Evolutionary conservation across 768 basidiomycete genomes (phyloP), one percentile per base, ranked within the genome.

Genomic region (Suillus fuscotomentosus): DNA sequence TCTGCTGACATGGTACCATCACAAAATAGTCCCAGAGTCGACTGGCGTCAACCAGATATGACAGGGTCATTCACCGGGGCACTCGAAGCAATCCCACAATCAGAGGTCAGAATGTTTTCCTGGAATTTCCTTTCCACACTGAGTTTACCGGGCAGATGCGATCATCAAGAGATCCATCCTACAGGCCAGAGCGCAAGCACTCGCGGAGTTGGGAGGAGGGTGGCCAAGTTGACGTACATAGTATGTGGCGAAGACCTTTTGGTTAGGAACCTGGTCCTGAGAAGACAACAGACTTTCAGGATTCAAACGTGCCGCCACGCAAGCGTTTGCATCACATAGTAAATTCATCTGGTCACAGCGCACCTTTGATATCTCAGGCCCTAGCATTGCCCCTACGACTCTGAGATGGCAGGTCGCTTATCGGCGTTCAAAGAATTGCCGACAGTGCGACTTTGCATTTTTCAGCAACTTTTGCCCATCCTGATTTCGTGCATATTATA

Each of bases 271-370:
- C 53, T 60, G 41, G 53, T 64, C 57, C 60, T 68, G 53, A 68
- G 63, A 55, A 43, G 64, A 38, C 34, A 43, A 27, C 27, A 75
- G 75, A 75, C 34, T 62, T 77, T 56, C 79, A 86, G 77, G 85
- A 86, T 67, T 73, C 84, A 65, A 79, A 78, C 48, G 71, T 87
- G 54, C 86, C 87, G 20, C 72, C 78, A 24, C 81, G 88, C 71
- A 89, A 89, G 76, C 84, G 88, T 62, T 77, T 83, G 24, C 88
- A 89, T 73, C 87, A 88, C 72, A 84, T 88, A 81, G 85, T 88
- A 76, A 79, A 88, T 72, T 75, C 72, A 79, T 86, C 69, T 74
- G 84, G 79, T 61, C 76, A 79, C 70, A 81, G 78, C 65, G 77
- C 82, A 59, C 79, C 85, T 54, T 69, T 88, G 68, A 86, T 86